Evolutionary conservation across 257 asterid genomes (phyloP), one percentile per base, ranked within the genome.

Genomic region (Voacanga thouarsii): DNA sequence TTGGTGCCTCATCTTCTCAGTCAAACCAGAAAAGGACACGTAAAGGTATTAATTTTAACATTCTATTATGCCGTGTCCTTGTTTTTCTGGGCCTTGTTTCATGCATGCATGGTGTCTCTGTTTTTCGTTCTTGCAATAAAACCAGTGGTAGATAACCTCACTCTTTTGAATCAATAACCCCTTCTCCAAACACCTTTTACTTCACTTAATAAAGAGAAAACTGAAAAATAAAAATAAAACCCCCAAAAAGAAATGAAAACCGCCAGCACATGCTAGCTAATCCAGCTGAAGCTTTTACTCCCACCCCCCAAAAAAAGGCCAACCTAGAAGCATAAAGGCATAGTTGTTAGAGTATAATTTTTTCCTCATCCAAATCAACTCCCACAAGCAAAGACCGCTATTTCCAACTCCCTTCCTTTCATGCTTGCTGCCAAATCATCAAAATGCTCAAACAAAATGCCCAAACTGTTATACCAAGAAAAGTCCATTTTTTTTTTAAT

Each of bases 101-200:
- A n/a, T n/a, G n/a, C n/a, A n/a, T n/a, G n/a, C n/a, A n/a, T n/a
- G n/a, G n/a, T n/a, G n/a, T n/a, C n/a, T n/a, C n/a, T n/a, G n/a
- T n/a, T n/a, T n/a, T n/a, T n/a, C n/a, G n/a, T n/a, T n/a, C n/a
- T n/a, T n/a, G n/a, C n/a, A n/a, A n/a, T 83, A 81, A 85, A 86
- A 77, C 91, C 97, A 30, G 90, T 78, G 50, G 90, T 82, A 80
- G 97, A 90, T 44, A 91, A 71, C 96, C 91, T 92, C 98, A 94
- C 90, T 84, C 85, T 85, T 75, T 77, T 81, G 60, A 83, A 83
- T 76, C 59, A 33, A 50, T 75, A 72, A 75, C 69, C 74, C 79
- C 74, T 75, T 80, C 76, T 74, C 51, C 53, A 77, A 71, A 75
- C 81, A 53, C 56, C 79, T 61, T 47, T 76, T 12, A 43, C 53